Evolutionary conservation across 805 yeast genomes (phyloP), one percentile per base, ranked within the genome.

Genomic region (Yamadazyma endophytica): DNA sequence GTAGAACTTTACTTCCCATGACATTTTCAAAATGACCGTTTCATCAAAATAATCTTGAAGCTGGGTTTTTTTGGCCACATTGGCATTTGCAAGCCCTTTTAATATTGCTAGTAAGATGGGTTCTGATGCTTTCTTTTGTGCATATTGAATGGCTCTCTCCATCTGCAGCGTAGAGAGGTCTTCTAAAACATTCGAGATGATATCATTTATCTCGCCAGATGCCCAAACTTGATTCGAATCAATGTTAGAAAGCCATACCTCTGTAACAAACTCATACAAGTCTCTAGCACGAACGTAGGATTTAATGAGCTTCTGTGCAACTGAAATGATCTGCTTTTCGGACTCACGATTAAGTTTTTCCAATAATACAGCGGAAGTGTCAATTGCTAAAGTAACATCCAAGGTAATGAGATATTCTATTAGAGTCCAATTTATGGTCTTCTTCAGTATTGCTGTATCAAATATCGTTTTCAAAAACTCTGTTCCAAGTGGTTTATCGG

Each of bases 271-370:
- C 4, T 56, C 47, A 3, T 53, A 54, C 17, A 75, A 56, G 33
- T 79, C 86, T 62, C 89, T 73, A 4, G 79, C 78, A 42, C 63
- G 71, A 8, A 65, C 57, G 47, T 67, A 73, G 14, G 80, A 71
- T 11, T 60, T 54, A 1, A 72, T 51, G n/a, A 75, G 17, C 3
- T 22, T 21, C 6, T 7, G 11, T 7, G 13, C 25, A 11, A 29
- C 26, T n/a, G 25, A 13, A 11, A 21, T 13, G 4, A 15, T n/a
- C 6, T 13, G 13, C 4, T 12, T 9, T 9, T n/a, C 11, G 5
- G 7, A 4, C 6, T 14, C 20, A 9, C 27, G 9, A 5, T 27
- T 12, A 13, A 21, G 22, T 11, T 13, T 13, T 5, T 17, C 21
- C 5, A 38, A 29, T 4, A 38, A 21, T 5, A 11, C 13, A 12